Evolutionary conservation across 345 rosid genomes (phyloP), one percentile per base, ranked within the genome.

Genomic region (Streptanthus diversifolius): DNA sequence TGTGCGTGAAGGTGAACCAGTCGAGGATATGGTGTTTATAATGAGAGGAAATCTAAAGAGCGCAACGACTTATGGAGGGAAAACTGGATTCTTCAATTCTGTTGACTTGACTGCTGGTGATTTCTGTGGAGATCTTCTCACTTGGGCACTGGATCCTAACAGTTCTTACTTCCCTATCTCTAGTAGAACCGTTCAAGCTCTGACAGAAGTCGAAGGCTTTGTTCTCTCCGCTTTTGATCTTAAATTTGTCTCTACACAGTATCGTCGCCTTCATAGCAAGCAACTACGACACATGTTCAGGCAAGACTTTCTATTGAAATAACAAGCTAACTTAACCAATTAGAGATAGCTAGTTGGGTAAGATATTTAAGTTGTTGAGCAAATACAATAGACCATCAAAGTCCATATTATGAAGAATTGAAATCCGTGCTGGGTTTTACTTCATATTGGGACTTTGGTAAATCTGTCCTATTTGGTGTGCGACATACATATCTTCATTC

Each of bases 61-160:
- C 14, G 8, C 75, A 35, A 77, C 85, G 0, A 80, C 85, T n/a
- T 29, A 76, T 51, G 81, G 85, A 15, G 83, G 85, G n/a, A 41
- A 35, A 62, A 55, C 63, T 18, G 81, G 81, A 3, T 77, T 82
- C 66, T 73, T 72, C 66, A 70, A 82, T 24, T 15, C 76, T 1
- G 75, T 41, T 59, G 0, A 0, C 13, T 77, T 78, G 6, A 9
- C 0, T 3, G 73, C 82, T 22, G 82, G 82, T 36, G 76, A 75
- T 27, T 81, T 71, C 37, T 78, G 80, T 59, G 84, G 84, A 29
- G 84, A 78, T 44, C 75, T 81, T 62, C 80, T 81, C 35, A 79
- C 78, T 22, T 58, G 85, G 84, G 90, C 87, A 35, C 61, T 86
- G 2, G 86, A 86, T 71, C 86, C 87, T 15, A 76, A 80, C 48